A percentile compares a stretch with the other conserved stretches of the same genome.
phyloP scores from a whole-genome alignment of 139 green algal genomes.

The Chlamydomonas sphaeroides region DNA sequence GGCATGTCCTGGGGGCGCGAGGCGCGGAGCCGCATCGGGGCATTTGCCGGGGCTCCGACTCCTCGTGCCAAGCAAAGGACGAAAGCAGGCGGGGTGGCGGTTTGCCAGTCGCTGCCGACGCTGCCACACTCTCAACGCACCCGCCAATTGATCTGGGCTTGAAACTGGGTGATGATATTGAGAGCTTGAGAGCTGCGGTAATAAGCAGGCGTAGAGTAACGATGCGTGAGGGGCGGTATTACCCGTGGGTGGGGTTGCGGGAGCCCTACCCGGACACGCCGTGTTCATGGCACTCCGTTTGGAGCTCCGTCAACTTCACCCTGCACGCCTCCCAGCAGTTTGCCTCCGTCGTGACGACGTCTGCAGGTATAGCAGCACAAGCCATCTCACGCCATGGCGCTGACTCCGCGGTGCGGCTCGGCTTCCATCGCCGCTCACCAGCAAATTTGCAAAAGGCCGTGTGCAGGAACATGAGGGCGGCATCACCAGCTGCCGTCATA shows the following conservation, averaged over 20 bases:
- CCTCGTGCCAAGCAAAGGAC: not conserved
- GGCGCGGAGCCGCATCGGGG: too few species aligned
- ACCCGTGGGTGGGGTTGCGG: too few species aligned
- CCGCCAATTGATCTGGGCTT: conserved; percentile 50
- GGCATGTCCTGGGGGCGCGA: conserved; percentile 53
- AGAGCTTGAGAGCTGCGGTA: conserved; percentile 22
- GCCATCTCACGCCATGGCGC: not conserved
- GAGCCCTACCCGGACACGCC: conserved; percentile 45
- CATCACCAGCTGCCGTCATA: not conserved
- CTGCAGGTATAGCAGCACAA: conserved; percentile 2
- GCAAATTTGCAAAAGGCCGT: not conserved
- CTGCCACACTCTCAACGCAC: not conserved
- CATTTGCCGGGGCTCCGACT: not conserved
- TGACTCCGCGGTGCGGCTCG: not conserved
- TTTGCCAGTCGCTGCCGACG: not conserved
- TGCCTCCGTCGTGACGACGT: conserved; percentile 11
- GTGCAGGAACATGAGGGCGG: conserved; percentile 13
- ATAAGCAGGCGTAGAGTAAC: not conserved
- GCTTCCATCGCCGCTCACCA: not conserved
- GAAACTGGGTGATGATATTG: conserved; percentile 23
- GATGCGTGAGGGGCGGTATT: not conserved
- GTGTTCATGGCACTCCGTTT: conserved; percentile 33
- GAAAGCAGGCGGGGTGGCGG: not conserved
- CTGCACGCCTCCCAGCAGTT: conserved; percentile 30
- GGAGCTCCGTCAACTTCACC: conserved; percentile 14